Conservation (phyloP, 345 rosid species). For the Diplotaxis tenuifolia region DNA sequence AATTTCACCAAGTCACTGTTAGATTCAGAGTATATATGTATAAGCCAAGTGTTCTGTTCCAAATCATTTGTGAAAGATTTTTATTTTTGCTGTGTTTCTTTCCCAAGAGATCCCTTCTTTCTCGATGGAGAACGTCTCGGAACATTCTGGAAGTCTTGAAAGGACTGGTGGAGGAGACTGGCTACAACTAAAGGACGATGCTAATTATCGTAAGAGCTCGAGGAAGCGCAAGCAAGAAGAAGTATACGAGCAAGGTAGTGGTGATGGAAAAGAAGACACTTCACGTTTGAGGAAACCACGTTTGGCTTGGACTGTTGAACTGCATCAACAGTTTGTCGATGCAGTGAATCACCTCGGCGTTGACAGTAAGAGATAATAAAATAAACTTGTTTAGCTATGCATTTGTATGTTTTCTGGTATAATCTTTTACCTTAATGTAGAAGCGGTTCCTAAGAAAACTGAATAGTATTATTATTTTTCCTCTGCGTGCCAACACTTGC, state of each 20-base stretch:
- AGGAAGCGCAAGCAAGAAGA: slow-evolving; percentile 63
- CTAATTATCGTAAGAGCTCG: slow-evolving; percentile 37
- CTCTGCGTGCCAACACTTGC: no score
- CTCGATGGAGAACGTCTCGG: slow-evolving; percentile 46
- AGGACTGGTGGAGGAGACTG: slow-evolving; percentile 44
- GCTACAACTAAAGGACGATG: slow-evolving; percentile 45
- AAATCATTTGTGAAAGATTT: neutral
- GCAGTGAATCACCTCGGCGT: slow-evolving; percentile 85
- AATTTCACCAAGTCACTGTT: no score
- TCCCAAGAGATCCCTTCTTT: neutral
- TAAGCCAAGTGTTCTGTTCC: neutral
- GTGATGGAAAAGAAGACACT: slow-evolving; percentile 71
- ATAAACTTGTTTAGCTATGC: neutral
- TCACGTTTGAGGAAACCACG: slow-evolving; percentile 76
- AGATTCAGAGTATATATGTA: no score
- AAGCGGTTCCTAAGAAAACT: slow-evolving; percentile 83
- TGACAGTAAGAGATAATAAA: slow-evolving; percentile 59
- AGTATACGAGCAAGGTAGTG: slow-evolving; percentile 40
- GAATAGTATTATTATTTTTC: neutral
- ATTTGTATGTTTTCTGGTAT: slow-evolving; percentile 1
- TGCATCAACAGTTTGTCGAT: slow-evolving; percentile 81
- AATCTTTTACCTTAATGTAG: slow-evolving; percentile 36
- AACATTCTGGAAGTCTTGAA: slow-evolving; percentile 57
- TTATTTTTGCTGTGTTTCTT: neutral
- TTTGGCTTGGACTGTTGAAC: slow-evolving; percentile 82